Conservation (phyloP, 768 basidiomycete genomes). For the Trametes villosa region DNA sequence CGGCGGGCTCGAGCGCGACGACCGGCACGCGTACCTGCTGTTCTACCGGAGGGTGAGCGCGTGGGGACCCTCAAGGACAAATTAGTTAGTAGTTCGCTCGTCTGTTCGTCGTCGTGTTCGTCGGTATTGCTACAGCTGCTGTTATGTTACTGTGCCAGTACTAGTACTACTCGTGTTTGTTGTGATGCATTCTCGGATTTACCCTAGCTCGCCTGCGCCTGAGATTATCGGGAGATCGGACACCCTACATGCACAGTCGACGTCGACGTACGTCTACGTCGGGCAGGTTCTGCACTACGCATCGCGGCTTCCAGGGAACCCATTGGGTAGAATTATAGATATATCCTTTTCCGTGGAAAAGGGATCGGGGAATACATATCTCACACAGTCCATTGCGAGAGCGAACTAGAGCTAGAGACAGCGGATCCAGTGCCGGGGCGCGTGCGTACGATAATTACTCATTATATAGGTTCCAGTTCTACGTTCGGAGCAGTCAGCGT, state of each 20-base stretch:
- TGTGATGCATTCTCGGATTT: slow-evolving; percentile 14
- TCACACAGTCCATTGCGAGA: slow-evolving; percentile 18
- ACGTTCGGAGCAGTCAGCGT: slow-evolving; percentile 5
- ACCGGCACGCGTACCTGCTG: slow-evolving; percentile 84
- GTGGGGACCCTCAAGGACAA: slow-evolving; percentile 26
- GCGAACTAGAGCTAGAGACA: slow-evolving; percentile 11
- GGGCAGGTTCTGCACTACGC: too few species aligned
- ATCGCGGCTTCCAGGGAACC: neutral
- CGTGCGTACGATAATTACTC: slow-evolving; percentile 27
- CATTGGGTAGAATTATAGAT: neutral
- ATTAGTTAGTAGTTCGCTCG: slow-evolving; percentile 5
- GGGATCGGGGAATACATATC: slow-evolving; percentile 17
- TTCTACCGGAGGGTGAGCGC: slow-evolving; percentile 73
- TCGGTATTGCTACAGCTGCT: slow-evolving; percentile 20
- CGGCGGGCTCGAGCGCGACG: slow-evolving; percentile 49
- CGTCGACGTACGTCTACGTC: too few species aligned
- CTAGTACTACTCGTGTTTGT: slow-evolving; percentile 13
- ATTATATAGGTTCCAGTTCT: slow-evolving; percentile 45
- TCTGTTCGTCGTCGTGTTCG: slow-evolving; percentile 8
- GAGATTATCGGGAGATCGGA: too few species aligned
- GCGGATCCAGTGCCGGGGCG: slow-evolving; percentile 9
- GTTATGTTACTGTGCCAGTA: slow-evolving; percentile 26
- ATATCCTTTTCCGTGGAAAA: neutral
- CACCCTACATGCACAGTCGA: too few species aligned
- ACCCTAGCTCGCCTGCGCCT: neutral